Base-by-base conservation (phyloP, 1,284 basidiomycete species). In the Puccinia coronata region DNA sequence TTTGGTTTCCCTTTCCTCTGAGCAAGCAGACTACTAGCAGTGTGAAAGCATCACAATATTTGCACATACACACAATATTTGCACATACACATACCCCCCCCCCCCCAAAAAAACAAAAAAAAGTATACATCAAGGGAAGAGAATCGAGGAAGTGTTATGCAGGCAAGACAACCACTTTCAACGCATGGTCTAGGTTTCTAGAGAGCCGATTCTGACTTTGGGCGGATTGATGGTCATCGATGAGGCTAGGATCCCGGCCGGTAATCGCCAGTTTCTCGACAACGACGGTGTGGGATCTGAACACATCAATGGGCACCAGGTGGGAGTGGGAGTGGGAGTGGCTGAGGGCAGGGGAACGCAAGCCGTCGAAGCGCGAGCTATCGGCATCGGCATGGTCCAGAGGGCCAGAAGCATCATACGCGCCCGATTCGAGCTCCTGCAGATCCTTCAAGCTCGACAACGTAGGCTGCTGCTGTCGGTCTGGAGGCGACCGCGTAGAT, bases 91-190 rank as follows among this genome's bases (percentile, higher is more conserved):
- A 47, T 47, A 47, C 43, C 6, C 43, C 16, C 18, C 20, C 18
- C 25, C 16, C 36, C 59, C 6, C 59, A 63, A n/a, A 2, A 2
- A 63, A 2, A 63, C 11, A 39, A 34, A 63, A 63, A n/a, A 63
- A 39, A 2, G 18, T 14, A 39, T 8, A 39, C 23, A 39, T 16
- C 9, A 34, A 20, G 34, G 36, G 5, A 63, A 63, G 34, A 23
- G 18, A 39, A 63, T 3, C 8, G 43, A 47, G 43, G 16, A 16
- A 47, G 16, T 8, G 18, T 23, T 63, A 63, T 39, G 34, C 34
- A 39, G 59, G 59, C 14, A 63, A 63, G 34, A 63, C 59, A 36
- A 63, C 14, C n/a, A 63, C 59, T 63, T 63, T 63, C 59, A 63
- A 63, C 3, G 34, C 2, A 39, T 34, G 59, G 34, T 63, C 59